Base-by-base conservation (phyloP, 305 asterid genomes). In the Solanum chacoense region DNA sequence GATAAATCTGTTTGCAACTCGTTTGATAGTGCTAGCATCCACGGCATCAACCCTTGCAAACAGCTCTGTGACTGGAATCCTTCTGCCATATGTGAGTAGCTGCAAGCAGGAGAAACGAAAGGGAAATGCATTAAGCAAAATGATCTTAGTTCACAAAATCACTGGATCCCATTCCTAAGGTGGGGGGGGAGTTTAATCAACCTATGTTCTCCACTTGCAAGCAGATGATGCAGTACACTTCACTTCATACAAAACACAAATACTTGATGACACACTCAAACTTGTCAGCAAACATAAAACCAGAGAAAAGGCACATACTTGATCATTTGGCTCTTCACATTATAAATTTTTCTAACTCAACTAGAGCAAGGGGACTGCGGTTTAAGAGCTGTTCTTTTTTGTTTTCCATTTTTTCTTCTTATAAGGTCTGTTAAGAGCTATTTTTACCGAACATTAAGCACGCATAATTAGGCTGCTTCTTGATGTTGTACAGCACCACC, bases 31-130 rank as follows among this genome's bases (percentile, higher is more conserved):
- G 91, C 94, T 93, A 86, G 96, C 92, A 93, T 96, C 95, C 34
- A 97, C 98, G 32, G 98, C 92, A 67, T 96, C 99, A 89, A 97
- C 96, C 90, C 99, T 94, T 89, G 99, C 98, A 91, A 95, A 95
- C 29, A 97, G 92, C 93, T 97, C 99, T 22, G 98, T 94, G 79
- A 89, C 96, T 31, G 99, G 98, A 87, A 96, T 95, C 90, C 99
- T 96, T 92, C 99, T 92, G 80, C 99, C 99, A 85, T 95, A 96
- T 35, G 99, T 97, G 85, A 97, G 93, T 92, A 97, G 85, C 99
- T 97, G 98, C 93, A 93, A 91, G n/a, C 5, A 84, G 87, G 50
- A 22, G 42, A 20, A 83, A 50, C 7, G 28, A 81, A 81, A 28
- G 45, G 74, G 22, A 83, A 50, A 50, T 31, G 42, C 69, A 31